Percentiles rank a stretch among this genome's conserved stretches.
Conservation (phyloP, 345 rosid species). For the Rhizophora mangle region DNA sequence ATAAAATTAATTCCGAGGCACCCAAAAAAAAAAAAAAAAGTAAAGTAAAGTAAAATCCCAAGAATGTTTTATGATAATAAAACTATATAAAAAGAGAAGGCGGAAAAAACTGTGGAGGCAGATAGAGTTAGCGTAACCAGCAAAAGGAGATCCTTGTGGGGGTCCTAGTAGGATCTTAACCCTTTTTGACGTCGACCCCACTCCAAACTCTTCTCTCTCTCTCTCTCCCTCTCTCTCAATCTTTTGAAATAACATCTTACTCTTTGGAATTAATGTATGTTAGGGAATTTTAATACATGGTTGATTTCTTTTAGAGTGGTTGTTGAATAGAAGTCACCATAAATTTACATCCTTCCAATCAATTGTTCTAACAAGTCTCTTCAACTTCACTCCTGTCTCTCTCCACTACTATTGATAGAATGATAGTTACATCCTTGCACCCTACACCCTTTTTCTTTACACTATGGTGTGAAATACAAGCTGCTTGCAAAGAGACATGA, state of each 20-base stretch:
- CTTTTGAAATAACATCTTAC: background rate
- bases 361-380: slow-evolving; percentile 23
- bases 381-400: slow-evolving; percentile 38
- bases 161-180: slow-evolving; percentile 40
- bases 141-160: slow-evolving; percentile 47
- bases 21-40: no score
- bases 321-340: slow-evolving; percentile 17
- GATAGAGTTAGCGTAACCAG: slow-evolving; percentile 49
- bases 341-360: background rate
- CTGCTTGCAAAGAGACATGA: slow-evolving; percentile 37
- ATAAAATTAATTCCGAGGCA: background rate
- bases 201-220: slow-evolving; percentile 30
- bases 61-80: background rate
- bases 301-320: slow-evolving; percentile 10
- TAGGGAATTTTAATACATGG: slow-evolving; percentile 9
- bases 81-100: background rate
- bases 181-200: slow-evolving; percentile 43
- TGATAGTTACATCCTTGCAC: background rate
- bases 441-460: slow-evolving; percentile 5
- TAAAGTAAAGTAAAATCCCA: no score
- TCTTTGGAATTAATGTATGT: slow-evolving; percentile 9
- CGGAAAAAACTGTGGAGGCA: slow-evolving; percentile 10
- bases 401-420: background rate
- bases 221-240: background rate
- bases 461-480: slow-evolving; percentile 48